phyloP scores from a whole-genome alignment of 257 asterid species.

The Schizonepeta tenuifolia region DNA sequence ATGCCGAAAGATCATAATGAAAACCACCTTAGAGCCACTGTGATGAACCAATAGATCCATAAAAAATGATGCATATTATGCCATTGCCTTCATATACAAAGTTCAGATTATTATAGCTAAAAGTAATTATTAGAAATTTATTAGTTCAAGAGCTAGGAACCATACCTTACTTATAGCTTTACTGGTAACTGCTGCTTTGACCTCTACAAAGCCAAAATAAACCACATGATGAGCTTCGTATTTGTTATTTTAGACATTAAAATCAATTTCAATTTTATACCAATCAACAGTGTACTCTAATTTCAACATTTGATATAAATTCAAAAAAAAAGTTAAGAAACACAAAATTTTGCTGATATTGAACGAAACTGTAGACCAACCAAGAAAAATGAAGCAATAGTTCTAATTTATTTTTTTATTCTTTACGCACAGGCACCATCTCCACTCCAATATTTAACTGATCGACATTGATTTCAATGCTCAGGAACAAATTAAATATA shows the following conservation, averaged over 20 bases:
- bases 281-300: neutral
- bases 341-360: too few species aligned
- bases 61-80: neutral
- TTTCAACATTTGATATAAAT: neutral
- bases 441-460: too few species aligned
- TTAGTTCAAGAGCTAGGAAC: neutral
- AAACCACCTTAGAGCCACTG: too few species aligned
- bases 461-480: neutral
- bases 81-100: neutral
- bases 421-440: neutral
- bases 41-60: neutral
- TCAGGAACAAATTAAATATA: neutral
- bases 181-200: constrained; percentile 55
- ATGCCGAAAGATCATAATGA: neutral
- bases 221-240: neutral
- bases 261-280: neutral
- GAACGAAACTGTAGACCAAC: neutral
- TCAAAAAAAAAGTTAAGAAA: too few species aligned
- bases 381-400: neutral
- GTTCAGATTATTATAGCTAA: neutral
- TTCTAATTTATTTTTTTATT: neutral
- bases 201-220: constrained; percentile 51
- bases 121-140: too few species aligned
- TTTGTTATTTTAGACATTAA: neutral
- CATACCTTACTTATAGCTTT: constrained; percentile 69